A percentile compares a stretch with the other conserved stretches of the same genome.
Conservation (phyloP, 2,329 filamentous ascomycete species). For the Venturia oleaginea region DNA sequence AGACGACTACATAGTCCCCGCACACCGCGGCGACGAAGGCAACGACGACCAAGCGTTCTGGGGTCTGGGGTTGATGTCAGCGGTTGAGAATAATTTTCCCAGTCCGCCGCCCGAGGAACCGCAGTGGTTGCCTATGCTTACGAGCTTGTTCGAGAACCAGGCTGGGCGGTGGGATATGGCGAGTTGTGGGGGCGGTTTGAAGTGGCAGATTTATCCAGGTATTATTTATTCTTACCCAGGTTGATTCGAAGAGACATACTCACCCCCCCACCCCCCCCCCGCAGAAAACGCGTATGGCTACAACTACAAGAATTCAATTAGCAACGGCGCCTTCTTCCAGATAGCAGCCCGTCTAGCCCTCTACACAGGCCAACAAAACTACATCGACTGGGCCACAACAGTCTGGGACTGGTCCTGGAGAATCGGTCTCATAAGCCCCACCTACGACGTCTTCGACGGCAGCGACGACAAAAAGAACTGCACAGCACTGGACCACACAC, state of each 20-base stretch:
- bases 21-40: slow-evolving; percentile 48
- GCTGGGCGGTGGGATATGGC: slow-evolving; percentile 58
- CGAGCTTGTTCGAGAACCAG: slow-evolving; percentile 75
- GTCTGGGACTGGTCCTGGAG: slow-evolving; percentile 47
- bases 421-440: slow-evolving; percentile 36
- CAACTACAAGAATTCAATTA: slow-evolving; percentile 49
- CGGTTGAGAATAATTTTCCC: slow-evolving; percentile 60
- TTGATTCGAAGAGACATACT: too few species aligned
- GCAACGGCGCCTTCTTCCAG: slow-evolving; percentile 50
- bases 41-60: slow-evolving; percentile 66
- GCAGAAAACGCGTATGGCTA: slow-evolving; percentile 66
- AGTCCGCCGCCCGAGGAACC: slow-evolving; percentile 47
- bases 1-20: slow-evolving; percentile 37
- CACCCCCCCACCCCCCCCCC: background rate
- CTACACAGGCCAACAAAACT: slow-evolving; percentile 83
- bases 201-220: slow-evolving; percentile 71
- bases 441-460: slow-evolving; percentile 40
- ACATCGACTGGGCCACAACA: slow-evolving; percentile 64
- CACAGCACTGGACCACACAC: slow-evolving; percentile 38
- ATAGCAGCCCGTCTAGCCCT: slow-evolving; percentile 59
- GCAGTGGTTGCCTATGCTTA: slow-evolving; percentile 67
- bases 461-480: slow-evolving; percentile 40
- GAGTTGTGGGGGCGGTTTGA: slow-evolving; percentile 63
- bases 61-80: slow-evolving; percentile 52
- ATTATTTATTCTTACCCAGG: too few species aligned